Evolutionary conservation across 108 stramenopile species (phyloP), one percentile per base, ranked within the genome.

Genomic region (Conticribra guillardii): DNA sequence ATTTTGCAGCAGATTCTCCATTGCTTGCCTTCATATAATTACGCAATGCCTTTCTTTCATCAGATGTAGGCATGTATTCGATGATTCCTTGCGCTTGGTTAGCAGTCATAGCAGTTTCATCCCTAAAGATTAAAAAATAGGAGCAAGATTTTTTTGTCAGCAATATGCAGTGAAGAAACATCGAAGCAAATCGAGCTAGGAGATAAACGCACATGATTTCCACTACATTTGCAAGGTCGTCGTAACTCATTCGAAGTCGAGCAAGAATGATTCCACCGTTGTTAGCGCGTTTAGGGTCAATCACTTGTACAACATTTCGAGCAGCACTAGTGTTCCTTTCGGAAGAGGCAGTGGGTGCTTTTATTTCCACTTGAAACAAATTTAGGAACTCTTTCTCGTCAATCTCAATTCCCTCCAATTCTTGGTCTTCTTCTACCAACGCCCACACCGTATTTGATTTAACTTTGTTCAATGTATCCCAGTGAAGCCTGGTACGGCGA

Each of bases 181-280:
- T n/a, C n/a, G n/a, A n/a, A n/a, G n/a, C n/a, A n/a, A n/a, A n/a
- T n/a, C n/a, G 32, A 37, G n/a, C 52, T 22, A 22, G 2, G 14
- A 52, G 51, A 18, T 17, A 8, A 37, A 61, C 72, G 45, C 32
- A 59, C 82, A 92, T 85, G 44, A 67, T 66, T 54, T 94, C 93
- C 24, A 94, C 88, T 8, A 82, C 90, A 59, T 88, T 82, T 11
- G 96, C 92, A 87, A 92, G 82, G 14, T 90, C 88, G 64, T 92
- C 89, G 54, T 93, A 89, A 44, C 82, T 88, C 82, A 93, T 89
- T 67, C 91, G 90, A 11, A 96, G 61, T 41, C 95, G 75, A 17
- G 97, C 95, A 41, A 97, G 77, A 54, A 92, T 88, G 45, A 97
- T 97, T 32, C 93, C 94, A 1, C 91, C 94, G 81, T 97, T 97